Evolutionary conservation across 2,329 filamentous ascomycete species (phyloP).

Genomic region (Aspergillus thermomutatus): DNA sequence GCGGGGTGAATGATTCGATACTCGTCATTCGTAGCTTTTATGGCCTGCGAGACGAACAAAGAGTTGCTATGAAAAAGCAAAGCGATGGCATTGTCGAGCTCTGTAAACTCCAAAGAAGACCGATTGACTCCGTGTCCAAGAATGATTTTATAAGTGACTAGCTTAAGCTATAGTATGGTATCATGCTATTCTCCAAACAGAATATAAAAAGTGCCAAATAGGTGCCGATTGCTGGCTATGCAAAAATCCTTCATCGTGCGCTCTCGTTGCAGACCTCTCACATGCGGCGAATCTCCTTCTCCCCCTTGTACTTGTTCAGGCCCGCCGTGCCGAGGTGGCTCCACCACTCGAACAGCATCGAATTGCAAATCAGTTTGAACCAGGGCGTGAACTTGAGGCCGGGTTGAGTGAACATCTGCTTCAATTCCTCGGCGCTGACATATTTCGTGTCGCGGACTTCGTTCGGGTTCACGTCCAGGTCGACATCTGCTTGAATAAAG

Average conservation of each 20-base stretch:
- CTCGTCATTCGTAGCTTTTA: background rate
- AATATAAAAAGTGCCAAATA: background rate
- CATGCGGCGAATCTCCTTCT: conserved; percentile 88
- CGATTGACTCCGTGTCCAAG: background rate
- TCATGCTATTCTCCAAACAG: conserved; percentile 2
- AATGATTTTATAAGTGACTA: conserved; percentile 4
- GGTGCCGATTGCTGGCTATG: background rate
- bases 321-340: conserved; percentile 69
- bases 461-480: conserved; percentile 72
- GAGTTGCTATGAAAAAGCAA: background rate
- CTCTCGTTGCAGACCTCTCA: conserved; percentile 19
- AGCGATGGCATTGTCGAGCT: background rate
- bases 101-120: background rate
- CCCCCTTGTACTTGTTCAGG: conserved; percentile 80
- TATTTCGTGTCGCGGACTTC: conserved; percentile 85
- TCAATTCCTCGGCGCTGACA: conserved; percentile 77
- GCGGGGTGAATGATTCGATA: background rate
- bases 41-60: background rate
- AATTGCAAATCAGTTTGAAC: conserved; percentile 99
- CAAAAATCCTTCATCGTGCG: background rate
- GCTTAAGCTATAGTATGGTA: conserved; percentile 12
- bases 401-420: conserved; percentile 78
- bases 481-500: conserved; percentile 93
- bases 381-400: conserved; percentile 88
- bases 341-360: conserved; percentile 99